Evolutionary conservation across 352 stramenopile genomes (phyloP), one percentile per base, ranked within the genome.

Genomic region (Thraustochytrium sp.): DNA sequence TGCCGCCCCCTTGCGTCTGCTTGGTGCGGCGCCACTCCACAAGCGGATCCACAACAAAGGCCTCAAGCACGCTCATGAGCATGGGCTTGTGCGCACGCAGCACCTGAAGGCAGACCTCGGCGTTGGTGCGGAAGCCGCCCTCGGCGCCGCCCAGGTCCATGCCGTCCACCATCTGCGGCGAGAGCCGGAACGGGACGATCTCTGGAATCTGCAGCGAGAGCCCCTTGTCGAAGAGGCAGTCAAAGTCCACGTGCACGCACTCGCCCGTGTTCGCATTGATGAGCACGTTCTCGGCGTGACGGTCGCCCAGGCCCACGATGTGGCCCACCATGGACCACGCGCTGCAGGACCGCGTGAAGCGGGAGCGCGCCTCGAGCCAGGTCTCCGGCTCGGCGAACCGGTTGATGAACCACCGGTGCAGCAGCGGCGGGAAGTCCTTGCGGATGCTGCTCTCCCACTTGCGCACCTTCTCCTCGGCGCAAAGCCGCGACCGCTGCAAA

Each of bases 201-300:
- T 99, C 97, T 2, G 97, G 97, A 56, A 92, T 93, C 16, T 92
- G 90, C 13, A 99, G 89, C 84, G 94, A 92, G 3, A 99, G 89
- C 4, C 96, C 84, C 86, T 99, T 99, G 88, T 99, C 97, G 86
- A 99, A 99, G 62, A 99, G 92, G 85, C 97, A 98, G 87, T 98
- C 95, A 89, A 99, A 99, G 87, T 99, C 97, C 62, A 99, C 97
- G 89, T 99, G 97, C 13, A 99, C 96, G 82, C 95, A 98, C 89
- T 98, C 97, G 49, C 97, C 97, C 73, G 90, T 98, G 21, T 88
- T 94, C 63, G 90, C 97, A 87, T 99, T 96, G 46, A 99, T 95
- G 18, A 99, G 87, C 85, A 99, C 98, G 86, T 99, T 99, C 87
- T 99, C 97, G 1, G 95, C 94, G 80, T 99, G 97, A 36, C 97